Evolutionary conservation across 495 filamentous ascomycete species (phyloP), one percentile per base, ranked within the genome.

Genomic region (Halenospora varia): DNA sequence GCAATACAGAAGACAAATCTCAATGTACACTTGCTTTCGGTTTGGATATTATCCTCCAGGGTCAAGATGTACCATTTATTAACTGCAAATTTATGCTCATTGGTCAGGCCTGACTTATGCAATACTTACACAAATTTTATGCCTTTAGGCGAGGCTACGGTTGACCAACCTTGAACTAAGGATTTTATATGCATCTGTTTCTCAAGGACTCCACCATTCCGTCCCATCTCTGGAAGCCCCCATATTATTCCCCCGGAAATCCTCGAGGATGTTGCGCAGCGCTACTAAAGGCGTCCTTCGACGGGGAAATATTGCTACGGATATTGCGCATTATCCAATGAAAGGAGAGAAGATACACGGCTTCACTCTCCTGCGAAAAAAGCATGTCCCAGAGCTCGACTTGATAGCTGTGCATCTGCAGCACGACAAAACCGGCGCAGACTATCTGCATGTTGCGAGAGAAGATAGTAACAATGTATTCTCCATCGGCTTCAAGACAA

Each of bases 381-480:
- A 97, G 73, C 86, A 93, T 72, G 89, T 97, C 0, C 91, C 95
- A 1, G 95, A 97, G 71, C 78, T 97, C 25, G 91, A 97, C 68
- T 72, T 98, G 54, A 93, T 92, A 2, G 95, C 95, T 2, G 72
- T 97, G 39, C 88, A 94, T 57, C 76, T 97, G 61, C 85, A 84
- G 57, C 94, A 98, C 68, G 88, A 96, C 72, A 90, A 89, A 74
- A 98, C 94, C 4, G 88, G 91, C 55, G 93, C 94, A 18, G 90
- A 98, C 56, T 96, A 97, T 67, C 83, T 98, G 25, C 94, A 98
- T 76, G 83, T 98, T 60, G 94, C 89, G 0, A 80, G 92, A 54
- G 90, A 97, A 46, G 94, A 98, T 68, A 87, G 87, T 76, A 98
- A 98, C 72, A 98, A 97, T 88, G 95, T 97, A 59, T 98, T 98